phyloP scores from a whole-genome alignment of 495 filamentous ascomycete genomes.

The Choiromyces venosus region DNA sequence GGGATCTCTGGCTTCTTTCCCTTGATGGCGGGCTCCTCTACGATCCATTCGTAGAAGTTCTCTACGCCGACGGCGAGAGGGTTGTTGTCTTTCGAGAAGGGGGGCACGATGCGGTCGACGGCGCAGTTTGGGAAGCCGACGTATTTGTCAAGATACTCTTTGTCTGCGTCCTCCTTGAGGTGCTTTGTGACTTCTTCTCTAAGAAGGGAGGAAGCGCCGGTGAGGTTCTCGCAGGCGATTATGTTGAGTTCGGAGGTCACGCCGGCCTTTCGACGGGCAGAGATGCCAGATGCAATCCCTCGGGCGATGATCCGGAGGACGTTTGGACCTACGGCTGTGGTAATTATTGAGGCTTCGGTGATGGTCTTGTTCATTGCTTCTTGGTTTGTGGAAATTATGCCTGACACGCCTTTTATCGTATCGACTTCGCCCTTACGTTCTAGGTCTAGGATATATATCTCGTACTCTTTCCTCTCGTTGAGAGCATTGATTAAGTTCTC shows the following conservation, averaged over 20 bases:
- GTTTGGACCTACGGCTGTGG: slow-evolving; percentile 92
- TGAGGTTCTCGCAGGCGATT: slow-evolving; percentile 97
- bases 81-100: slow-evolving; percentile 53
- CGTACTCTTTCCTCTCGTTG: slow-evolving; percentile 68
- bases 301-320: slow-evolving; percentile 94
- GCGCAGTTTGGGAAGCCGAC: slow-evolving; percentile 86
- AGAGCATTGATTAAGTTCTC: slow-evolving; percentile 69
- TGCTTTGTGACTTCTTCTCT: slow-evolving; percentile 32
- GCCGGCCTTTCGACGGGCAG: slow-evolving; percentile 58
- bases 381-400: slow-evolving; percentile 85
- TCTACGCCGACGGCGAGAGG: slow-evolving; percentile 84
- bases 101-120: slow-evolving; percentile 93
- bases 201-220: slow-evolving; percentile 62
- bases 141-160: slow-evolving; percentile 42
- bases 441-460: slow-evolving; percentile 85
- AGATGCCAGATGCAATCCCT: slow-evolving; percentile 85
- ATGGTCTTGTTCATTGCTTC: slow-evolving; percentile 76
- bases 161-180: slow-evolving; percentile 37
- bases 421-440: slow-evolving; percentile 73
- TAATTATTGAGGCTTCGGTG: slow-evolving; percentile 77
- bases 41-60: slow-evolving; percentile 98
- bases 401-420: slow-evolving; percentile 90
- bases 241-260: slow-evolving; percentile 66
- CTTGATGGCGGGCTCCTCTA: slow-evolving; percentile 55
- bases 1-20: slow-evolving; percentile 64